phyloP scores from a whole-genome alignment of 2,329 filamentous ascomycete species.

The Coleophoma eucalyptorum region DNA sequence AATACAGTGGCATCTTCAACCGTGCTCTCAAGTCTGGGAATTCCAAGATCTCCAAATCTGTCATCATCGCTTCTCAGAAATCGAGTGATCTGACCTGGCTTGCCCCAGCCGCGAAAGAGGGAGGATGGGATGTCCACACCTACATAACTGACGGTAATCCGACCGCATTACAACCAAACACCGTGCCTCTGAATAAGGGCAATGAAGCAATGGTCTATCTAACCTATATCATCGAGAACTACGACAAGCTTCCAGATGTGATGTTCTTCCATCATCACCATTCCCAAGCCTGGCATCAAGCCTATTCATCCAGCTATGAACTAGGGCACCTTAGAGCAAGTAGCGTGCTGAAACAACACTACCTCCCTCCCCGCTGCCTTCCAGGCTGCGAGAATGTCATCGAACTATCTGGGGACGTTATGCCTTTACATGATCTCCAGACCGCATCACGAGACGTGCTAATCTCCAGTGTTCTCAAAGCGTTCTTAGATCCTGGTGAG shows the following conservation, averaged over 20 bases:
- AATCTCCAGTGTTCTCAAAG: slow-evolving; percentile 35
- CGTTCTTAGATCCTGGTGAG: slow-evolving; percentile 31
- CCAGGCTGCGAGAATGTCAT: slow-evolving; percentile 34
- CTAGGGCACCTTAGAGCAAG: background rate
- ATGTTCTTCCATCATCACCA: background rate
- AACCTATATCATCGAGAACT: slow-evolving; percentile 28
- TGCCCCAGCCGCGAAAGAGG: background rate
- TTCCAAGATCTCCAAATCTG: slow-evolving; percentile 6
- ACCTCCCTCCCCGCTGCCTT: background rate
- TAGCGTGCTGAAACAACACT: background rate
- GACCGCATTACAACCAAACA: slow-evolving; percentile 33
- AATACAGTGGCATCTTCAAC: background rate
- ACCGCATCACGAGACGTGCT: slow-evolving; percentile 33
- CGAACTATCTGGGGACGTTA: slow-evolving; percentile 30
- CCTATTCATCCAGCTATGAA: background rate
- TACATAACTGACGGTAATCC: slow-evolving; percentile 49
- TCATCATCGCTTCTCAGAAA: slow-evolving; percentile 47
- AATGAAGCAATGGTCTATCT: slow-evolving; percentile 51
- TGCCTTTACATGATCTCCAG: background rate
- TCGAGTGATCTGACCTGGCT: slow-evolving; percentile 31
- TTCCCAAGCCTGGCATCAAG: background rate
- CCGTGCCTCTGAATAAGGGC: slow-evolving; percentile 46
- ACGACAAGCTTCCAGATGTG: background rate
- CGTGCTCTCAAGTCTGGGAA: background rate
- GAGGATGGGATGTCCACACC: slow-evolving; percentile 7